Base-by-base conservation (phyloP, 345 rosid species). In the Dovyalis caffra region DNA sequence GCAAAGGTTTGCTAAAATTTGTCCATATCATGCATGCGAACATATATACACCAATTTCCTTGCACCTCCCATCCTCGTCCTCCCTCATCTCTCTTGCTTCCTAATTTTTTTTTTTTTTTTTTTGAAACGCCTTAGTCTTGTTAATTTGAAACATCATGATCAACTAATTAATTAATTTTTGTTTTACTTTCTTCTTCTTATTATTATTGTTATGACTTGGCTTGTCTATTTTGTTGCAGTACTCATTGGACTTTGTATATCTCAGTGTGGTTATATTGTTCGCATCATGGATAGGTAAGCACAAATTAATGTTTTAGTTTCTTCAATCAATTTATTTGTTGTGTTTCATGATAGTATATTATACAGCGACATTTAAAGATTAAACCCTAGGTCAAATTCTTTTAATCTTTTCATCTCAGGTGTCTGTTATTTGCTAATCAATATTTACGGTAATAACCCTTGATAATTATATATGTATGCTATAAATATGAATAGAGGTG, bases 211-310 rank as follows among this genome's bases (percentile, higher is more conserved):
- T 23, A 45, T 56, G 3, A 3, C 11, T 58, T 26, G 18, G 15
- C 56, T 68, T 43, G 37, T 58, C 8, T n/a, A 74, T 20, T 7
- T 34, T 33, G 34, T 60, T 87, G 90, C 98, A 95, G 99, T 95
- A 95, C 80, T 90, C 99, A 0, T 80, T 95, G 98, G 98, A 93
- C 86, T 95, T 95, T 80, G 89, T 95, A 3, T 95, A 95, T 74
- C 87, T 95, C 68, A 95, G 99, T 60, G 87, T 88, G 80, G 99
- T 86, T 20, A 89, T 95, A 72, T 71, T 95, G 58, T 95, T 95
- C 66, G 89, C 97, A 23, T 95, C 98, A 69, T 95, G 98, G 99
- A 66, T 89, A 81, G 98, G 99, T 95, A 84, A 67, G 74, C 32
- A 32, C 3, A 28, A 63, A 16, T 14, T 35, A 29, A 29, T 10